Conservation (phyloP, 1,284 basidiomycete genomes). For the Meripilus lineatus region DNA sequence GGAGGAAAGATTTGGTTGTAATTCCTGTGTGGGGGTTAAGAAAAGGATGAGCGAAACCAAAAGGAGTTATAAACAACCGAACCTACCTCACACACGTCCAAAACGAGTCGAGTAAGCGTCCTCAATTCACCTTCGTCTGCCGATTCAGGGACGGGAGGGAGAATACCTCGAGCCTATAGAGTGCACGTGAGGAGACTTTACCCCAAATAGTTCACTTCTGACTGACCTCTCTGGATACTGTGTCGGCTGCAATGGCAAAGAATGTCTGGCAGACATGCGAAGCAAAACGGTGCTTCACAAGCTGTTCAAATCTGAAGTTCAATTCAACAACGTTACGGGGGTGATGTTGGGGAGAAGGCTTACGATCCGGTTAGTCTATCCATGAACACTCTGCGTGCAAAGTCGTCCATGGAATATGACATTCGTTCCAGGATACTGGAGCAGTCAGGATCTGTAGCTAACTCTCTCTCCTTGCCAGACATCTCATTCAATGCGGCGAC, state of each 20-base stretch:
- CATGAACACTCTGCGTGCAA: slow-evolving; percentile 81
- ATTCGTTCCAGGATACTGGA: slow-evolving; percentile 86
- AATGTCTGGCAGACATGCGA: slow-evolving; percentile 93
- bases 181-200: too few species aligned
- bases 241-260: slow-evolving; percentile 67
- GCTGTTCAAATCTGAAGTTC: slow-evolving; percentile 51
- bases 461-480: slow-evolving; percentile 79
- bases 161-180: slow-evolving; percentile 54
- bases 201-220: not conserved
- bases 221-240: slow-evolving; percentile 77
- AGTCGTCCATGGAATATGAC: slow-evolving; percentile 90
- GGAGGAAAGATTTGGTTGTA: slow-evolving; percentile 55
- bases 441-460: slow-evolving; percentile 90
- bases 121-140: slow-evolving; percentile 63
- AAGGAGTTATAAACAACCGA: slow-evolving; percentile 4
- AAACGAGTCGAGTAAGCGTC: slow-evolving; percentile 63
- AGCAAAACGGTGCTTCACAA: slow-evolving; percentile 80
- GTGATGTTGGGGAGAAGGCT: slow-evolving; percentile 31
- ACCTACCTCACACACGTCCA: slow-evolving; percentile 62
- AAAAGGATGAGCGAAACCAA: slow-evolving; percentile 4
- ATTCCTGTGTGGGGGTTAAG: slow-evolving; percentile 45
- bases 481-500: slow-evolving; percentile 81
- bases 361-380: slow-evolving; percentile 84
- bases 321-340: slow-evolving; percentile 3
- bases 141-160: slow-evolving; percentile 47